Base-by-base conservation (phyloP, 495 filamentous ascomycete genomes). In the Penicillium roqueforti region DNA sequence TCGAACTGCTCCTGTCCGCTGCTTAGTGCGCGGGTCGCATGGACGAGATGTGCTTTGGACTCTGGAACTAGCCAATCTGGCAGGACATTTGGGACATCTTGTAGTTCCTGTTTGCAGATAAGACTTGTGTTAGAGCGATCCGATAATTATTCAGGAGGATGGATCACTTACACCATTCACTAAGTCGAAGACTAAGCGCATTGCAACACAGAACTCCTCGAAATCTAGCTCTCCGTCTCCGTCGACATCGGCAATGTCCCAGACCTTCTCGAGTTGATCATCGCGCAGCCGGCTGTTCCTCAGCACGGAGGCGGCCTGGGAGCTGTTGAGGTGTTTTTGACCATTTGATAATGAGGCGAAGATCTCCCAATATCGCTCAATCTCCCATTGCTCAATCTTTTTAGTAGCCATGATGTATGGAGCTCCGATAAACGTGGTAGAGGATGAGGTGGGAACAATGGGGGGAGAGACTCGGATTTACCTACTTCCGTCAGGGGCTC, bases 301-400 rank as follows among this genome's bases (percentile, higher is more conserved):
- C 69, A 98, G 87, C 47, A 97, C 89, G 22, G 88, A 86, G 60
- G 92, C 92, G 41, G 93, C 93, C 70, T 96, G 91, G 54, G 87
- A 85, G 70, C 91, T 95, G 47, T 87, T 93, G 32, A 98, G 79
- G 70, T 85, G 89, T 63, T 86, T 77, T 57, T 87, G 86, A 70
- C 92, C 92, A 70, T 87, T 86, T 41, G 76, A 55, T 50, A 96
- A 80, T 32, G 90, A 84, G 50, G 87, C 80, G 75, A 98, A 98
- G 71, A 98, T 97, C 76, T 97, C 95, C 93, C 93, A 98, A 75
- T 97, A 98, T 52, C 92, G 90, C 66, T 96, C 91, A 63, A 98
- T 88, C 71, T 98, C 95, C 76, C 88, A 87, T 68, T 93, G 85
- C 63, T 96, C 92, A 70, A 97, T 97, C 61, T 84, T 84, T 70